Base-by-base conservation (phyloP, 139 green algal species). In the Deuterostichococcus epilithicus region DNA sequence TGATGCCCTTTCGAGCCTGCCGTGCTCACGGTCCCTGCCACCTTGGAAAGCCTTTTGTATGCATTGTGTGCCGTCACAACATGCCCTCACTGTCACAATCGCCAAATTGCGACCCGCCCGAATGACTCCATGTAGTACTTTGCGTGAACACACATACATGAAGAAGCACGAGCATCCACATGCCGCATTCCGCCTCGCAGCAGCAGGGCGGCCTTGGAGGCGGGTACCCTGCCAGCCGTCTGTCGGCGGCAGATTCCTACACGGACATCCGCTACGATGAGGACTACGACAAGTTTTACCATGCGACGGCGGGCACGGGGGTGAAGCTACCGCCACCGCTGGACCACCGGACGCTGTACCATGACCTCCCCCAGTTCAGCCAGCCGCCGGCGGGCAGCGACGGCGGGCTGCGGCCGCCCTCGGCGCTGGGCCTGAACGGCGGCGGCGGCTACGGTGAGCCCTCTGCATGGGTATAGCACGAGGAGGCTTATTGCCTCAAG, bases 221-320 rank as follows among this genome's bases (percentile, higher is more conserved):
- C 30, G 42, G 60, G 33, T 68, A 68, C 28, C 38, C 45, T 37
- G 68, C 76, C 32, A 67, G 80, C 10, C 60, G 68, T 1, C 80
- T 76, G 78, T 78, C 60, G 60, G 82, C 77, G 25, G 34, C 69
- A 30, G 79, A 83, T 30, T 75, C 67, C 20, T 76, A 68, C 59
- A 75, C 68, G 35, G 91, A 97, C 74, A 93, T 96, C 30, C 88
- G 92, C 6, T 90, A 88, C 73, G 93, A 97, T 68, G 93, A 97
- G 73, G 91, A 97, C 67, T 97, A 97, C 74, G 86, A 88, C 6
- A 79, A 79, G 30, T 96, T 94, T 66, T 93, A 93, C 76, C 60
- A 75, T 28, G 68, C 78, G 13, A 74, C 85, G 60, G 47, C 89
- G 74, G 76, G 86, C 25, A 90, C 90, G 60, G 87, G 92, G 63